A percentile compares a stretch with the other conserved stretches of the same genome.
phyloP scores from a whole-genome alignment of 2,329 filamentous ascomycete genomes.

The Huntiella decipiens region DNA sequence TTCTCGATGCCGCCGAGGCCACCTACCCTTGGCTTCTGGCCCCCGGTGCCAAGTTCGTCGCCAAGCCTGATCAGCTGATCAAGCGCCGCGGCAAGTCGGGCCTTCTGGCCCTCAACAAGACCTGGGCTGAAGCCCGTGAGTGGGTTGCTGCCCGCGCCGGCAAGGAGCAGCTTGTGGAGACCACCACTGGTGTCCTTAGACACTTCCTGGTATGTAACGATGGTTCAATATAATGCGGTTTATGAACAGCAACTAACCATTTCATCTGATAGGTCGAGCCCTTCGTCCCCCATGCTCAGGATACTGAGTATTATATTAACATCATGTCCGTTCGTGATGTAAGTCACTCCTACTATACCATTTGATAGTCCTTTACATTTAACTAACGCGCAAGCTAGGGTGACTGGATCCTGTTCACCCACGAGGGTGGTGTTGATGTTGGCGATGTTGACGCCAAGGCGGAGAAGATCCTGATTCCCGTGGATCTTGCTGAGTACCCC shows the following conservation, averaged over 20 bases:
- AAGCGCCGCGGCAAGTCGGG: slow-evolving; percentile 99
- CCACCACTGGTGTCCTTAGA: slow-evolving; percentile 68
- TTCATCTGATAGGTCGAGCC: slow-evolving; percentile 45
- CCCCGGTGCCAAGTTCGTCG: slow-evolving; percentile 76
- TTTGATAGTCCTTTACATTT: slow-evolving; percentile 13
- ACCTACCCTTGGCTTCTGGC: slow-evolving; percentile 91
- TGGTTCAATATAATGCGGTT: too few species aligned
- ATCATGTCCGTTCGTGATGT: slow-evolving; percentile 99
- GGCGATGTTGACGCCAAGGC: slow-evolving; percentile 98
- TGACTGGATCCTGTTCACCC: slow-evolving; percentile 98
- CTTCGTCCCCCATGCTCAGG: slow-evolving; percentile 85
- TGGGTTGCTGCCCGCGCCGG: slow-evolving; percentile 88
- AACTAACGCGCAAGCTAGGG: slow-evolving; percentile 40
- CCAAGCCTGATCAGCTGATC: slow-evolving; percentile 99
- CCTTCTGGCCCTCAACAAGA: slow-evolving; percentile 89
- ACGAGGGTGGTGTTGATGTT: slow-evolving; percentile 98
- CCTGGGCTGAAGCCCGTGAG: slow-evolving; percentile 79
- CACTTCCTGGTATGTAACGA: slow-evolving; percentile 52
- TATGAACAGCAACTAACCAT: not conserved
- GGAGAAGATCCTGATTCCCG: slow-evolving; percentile 93
- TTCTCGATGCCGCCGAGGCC: slow-evolving; percentile 89
- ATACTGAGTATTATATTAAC: slow-evolving; percentile 99
- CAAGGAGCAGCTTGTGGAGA: slow-evolving; percentile 87
- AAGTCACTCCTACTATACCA: slow-evolving; percentile 27
- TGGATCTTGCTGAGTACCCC: slow-evolving; percentile 84